These are phyloP conservation scores for Pythium brassicae DNA, from an alignment of 352 stramenopile genomes.

Conservation along the genomic window DNA sequence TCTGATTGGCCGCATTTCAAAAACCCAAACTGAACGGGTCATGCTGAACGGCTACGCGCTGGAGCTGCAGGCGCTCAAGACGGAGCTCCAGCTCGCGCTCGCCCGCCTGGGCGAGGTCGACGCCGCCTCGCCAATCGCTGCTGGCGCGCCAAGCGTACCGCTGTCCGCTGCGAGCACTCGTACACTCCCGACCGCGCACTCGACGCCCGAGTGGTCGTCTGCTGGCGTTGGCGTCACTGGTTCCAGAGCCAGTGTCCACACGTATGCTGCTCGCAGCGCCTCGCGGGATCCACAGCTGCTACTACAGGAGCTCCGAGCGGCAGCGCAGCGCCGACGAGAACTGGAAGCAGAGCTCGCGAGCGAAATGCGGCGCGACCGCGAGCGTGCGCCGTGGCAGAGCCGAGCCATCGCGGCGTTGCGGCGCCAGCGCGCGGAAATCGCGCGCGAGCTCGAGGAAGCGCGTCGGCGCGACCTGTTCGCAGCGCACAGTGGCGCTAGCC, in stretches of 20 bases:
- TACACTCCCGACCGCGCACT: slow-evolving; percentile 9
- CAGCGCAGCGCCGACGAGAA: slow-evolving; percentile 21
- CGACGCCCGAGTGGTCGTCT: background rate
- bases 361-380: slow-evolving; percentile 14
- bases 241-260: no score
- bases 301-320: slow-evolving; percentile 33
- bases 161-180: slow-evolving; percentile 7
- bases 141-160: background rate
- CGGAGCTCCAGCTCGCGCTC: slow-evolving; percentile 51
- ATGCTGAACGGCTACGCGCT: slow-evolving; percentile 23
- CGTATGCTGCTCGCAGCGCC: background rate
- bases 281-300: slow-evolving; percentile 24
- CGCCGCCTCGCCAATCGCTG: background rate
- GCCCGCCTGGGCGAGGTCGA: slow-evolving; percentile 23
- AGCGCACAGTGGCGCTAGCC: background rate
- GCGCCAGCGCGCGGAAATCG: slow-evolving; percentile 37
- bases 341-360: slow-evolving; percentile 31
- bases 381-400: slow-evolving; percentile 18
- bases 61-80: slow-evolving; percentile 59
- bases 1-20: slow-evolving; percentile 6
- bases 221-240: no score
- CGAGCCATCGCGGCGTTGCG: slow-evolving; percentile 38
- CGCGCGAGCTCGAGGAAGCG: slow-evolving; percentile 39
- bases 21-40: background rate
- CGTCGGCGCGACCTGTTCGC: slow-evolving; percentile 2